Base-by-base conservation (phyloP, 2,329 filamentous ascomycete genomes). In the Penicillium hordei region DNA sequence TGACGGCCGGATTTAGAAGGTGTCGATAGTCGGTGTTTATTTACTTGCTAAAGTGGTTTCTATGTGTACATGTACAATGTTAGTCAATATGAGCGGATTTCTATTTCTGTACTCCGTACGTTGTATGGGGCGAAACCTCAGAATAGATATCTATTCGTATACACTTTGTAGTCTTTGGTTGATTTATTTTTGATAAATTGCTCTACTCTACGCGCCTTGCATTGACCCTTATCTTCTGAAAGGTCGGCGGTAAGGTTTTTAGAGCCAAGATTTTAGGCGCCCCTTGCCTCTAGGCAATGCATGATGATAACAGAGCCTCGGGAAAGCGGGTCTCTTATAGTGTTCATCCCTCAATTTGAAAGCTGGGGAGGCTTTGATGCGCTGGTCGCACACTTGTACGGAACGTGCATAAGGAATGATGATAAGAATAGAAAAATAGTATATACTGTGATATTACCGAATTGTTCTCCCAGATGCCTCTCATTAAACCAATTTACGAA, bases 201-300 rank as follows among this genome's bases (percentile, higher is more conserved):
- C 3, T 21, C 44, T 19, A 19, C 2, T 21, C 8, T 23, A 8
- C 27, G n/a, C 48, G 13, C 48, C 48, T 50, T 51, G 25, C 48
- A 21, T 51, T 40, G 48, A 15, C 25, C 23, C 12, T 8, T 7
- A 29, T 27, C 17, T 2, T 5, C 21, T 7, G 13, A 7, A 10
- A 29, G n/a, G 38, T 50, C 21, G 21, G 45, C 38, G 17, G 46
- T 17, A 29, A 50, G 31, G 15, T 13, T 36, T 36, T 36, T 10
- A 3, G 5, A 36, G n/a, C 38, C 10, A 34, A 45, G 31, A 27
- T 8, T 27, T 19, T 45, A 38, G 8, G 46, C 31, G 46, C 53
- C 48, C 53, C 53, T 56, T 56, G 53, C 53, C 19, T 56, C 21
- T 25, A 12, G 13, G 12, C 34, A 43, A 52, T 52, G 53, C 38